Evolutionary conservation across 2,329 filamentous ascomycete species (phyloP).

Genomic region (Colletotrichum liaoningense): DNA sequence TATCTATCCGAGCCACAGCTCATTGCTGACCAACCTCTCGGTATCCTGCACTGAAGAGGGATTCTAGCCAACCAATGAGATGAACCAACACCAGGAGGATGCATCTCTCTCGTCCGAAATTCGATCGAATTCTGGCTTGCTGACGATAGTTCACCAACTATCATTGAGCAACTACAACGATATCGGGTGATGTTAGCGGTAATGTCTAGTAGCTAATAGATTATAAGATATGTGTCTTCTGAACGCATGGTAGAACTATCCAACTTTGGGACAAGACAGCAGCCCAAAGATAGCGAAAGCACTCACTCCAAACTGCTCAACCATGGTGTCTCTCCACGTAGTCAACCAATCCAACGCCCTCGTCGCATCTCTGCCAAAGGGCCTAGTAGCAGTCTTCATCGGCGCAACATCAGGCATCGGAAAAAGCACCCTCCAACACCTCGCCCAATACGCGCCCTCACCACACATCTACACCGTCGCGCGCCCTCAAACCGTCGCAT

Average conservation of each 20-base stretch:
- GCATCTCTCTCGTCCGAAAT: neutral
- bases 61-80: neutral
- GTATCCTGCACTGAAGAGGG: neutral
- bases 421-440: slow-evolving; percentile 57
- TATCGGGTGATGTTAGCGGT: neutral
- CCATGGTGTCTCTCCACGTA: slow-evolving; percentile 29
- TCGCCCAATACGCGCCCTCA: slow-evolving; percentile 51
- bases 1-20: neutral
- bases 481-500: slow-evolving; percentile 50
- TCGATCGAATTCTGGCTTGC: neutral
- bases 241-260: neutral
- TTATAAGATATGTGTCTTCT: neutral
- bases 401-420: slow-evolving; percentile 68
- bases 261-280: no score
- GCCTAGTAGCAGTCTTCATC: slow-evolving; percentile 60
- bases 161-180: neutral
- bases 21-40: neutral
- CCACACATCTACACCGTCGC: slow-evolving; percentile 66
- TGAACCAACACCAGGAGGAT: no score
- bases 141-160: accelerated
- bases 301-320: neutral
- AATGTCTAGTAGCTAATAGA: neutral
- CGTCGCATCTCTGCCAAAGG: slow-evolving; percentile 5
- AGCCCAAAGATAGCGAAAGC: no score
- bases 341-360: slow-evolving; percentile 32